These are phyloP conservation scores for Quercus berberidifolia DNA, from an alignment of 306 rosid genomes.

Conservation along the genomic window DNA sequence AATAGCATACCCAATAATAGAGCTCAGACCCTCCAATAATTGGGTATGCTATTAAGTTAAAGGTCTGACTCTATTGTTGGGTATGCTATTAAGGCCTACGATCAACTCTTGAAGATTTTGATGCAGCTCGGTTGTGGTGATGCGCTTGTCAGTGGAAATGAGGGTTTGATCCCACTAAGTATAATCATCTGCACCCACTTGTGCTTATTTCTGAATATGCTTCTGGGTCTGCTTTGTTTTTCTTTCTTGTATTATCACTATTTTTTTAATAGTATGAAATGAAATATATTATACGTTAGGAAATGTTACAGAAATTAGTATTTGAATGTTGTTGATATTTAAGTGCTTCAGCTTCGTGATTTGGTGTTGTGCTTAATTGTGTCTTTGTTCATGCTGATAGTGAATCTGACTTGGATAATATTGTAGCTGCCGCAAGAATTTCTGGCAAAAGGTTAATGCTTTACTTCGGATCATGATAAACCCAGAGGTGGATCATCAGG, in stretches of 20 bases:
- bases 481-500: constrained; percentile 96
- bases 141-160: constrained; percentile 95
- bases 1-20: constrained; percentile 81
- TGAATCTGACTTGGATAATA: constrained; percentile 89
- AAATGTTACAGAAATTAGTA: background rate
- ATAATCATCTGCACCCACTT: constrained; percentile 1
- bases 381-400: constrained; percentile 36
- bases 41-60: constrained; percentile 16
- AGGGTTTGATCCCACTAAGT: constrained; percentile 92
- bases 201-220: background rate
- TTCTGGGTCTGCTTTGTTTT: background rate
- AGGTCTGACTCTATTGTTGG: constrained; percentile 70
- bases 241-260: background rate
- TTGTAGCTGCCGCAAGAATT: constrained; percentile 70
- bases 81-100: constrained; percentile 88
- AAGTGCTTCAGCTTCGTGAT: background rate
- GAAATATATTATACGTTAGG: background rate
- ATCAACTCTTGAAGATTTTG: constrained; percentile 73
- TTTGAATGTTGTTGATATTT: background rate
- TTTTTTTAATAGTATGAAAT: background rate
- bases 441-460: constrained; percentile 70
- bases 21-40: constrained; percentile 59
- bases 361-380: background rate
- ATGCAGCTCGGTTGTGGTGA: constrained; percentile 83
- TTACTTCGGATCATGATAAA: constrained; percentile 67